Evolutionary conservation across 2,329 filamentous ascomycete species (phyloP).

Genomic region (Penicillium sp.): DNA sequence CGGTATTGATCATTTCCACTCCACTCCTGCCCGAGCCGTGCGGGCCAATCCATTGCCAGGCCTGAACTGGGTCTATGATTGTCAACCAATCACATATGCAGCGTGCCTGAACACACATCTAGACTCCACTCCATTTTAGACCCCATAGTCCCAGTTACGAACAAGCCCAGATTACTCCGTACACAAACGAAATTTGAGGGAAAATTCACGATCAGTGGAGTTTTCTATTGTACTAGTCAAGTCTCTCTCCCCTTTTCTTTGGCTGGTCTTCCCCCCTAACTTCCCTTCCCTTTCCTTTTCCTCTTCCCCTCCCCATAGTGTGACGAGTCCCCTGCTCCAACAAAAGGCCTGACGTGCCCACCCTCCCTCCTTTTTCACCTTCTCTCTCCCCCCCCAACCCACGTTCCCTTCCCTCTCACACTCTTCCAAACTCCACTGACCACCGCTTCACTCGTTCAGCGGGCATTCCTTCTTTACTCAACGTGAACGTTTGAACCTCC

Average conservation of each 20-base stretch:
- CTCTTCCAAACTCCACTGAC: conserved; percentile 31
- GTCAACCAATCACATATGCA: conserved; percentile 16
- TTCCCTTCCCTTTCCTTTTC: conserved; percentile 22
- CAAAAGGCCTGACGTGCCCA: conserved; percentile 37
- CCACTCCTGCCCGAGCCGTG: conserved; percentile 21
- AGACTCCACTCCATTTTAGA: conserved; percentile 15
- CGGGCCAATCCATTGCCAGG: conserved; percentile 25
- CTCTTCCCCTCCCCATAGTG: conserved; percentile 22
- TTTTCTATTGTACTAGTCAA: conserved; percentile 2
- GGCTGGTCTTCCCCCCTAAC: conserved; percentile 23
- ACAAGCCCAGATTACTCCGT: conserved; percentile 7
- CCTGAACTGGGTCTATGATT: conserved; percentile 8
- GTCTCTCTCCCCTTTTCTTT: conserved; percentile 15
- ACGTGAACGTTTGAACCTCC: conserved; percentile 26
- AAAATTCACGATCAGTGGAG: conserved; percentile 25
- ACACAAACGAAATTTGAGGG: not conserved
- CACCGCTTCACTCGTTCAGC: conserved; percentile 70
- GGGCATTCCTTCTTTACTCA: conserved; percentile 70
- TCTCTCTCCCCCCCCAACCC: conserved; percentile 11
- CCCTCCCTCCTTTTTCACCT: conserved; percentile 20
- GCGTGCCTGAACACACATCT: conserved; percentile 29
- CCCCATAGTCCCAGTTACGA: not conserved
- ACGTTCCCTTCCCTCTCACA: conserved; percentile 25
- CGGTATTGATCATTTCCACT: conserved; percentile 3
- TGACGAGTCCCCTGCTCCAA: conserved; percentile 25